These are phyloP conservation scores for Pythium sukuiense DNA, from an alignment of 352 stramenopile genomes.

Conservation along the genomic window DNA sequence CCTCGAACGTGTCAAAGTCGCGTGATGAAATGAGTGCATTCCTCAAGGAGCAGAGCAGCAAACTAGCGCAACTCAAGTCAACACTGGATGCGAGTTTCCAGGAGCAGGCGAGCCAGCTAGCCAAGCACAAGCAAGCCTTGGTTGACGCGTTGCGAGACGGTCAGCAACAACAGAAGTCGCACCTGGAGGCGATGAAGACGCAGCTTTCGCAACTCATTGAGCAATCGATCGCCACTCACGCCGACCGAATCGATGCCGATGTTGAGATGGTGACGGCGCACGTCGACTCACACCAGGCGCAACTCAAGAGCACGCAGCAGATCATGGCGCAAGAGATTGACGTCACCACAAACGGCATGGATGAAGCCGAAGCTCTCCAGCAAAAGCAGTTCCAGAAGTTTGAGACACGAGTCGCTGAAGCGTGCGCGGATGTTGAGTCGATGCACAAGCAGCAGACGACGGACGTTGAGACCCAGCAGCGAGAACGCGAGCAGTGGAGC, in stretches of 20 bases:
- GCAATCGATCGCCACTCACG: slow-evolving; percentile 25
- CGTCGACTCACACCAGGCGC: slow-evolving; percentile 23
- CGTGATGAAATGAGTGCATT: slow-evolving; percentile 31
- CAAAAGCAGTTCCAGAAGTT: slow-evolving; percentile 26
- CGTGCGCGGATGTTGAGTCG: slow-evolving; percentile 11
- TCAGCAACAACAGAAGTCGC: slow-evolving; percentile 23
- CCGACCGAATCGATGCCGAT: slow-evolving; percentile 23
- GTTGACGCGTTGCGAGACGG: slow-evolving; percentile 27
- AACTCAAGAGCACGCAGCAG: slow-evolving; percentile 20
- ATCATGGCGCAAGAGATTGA: slow-evolving; percentile 28
- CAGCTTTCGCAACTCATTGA: slow-evolving; percentile 29
- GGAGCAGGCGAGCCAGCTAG: slow-evolving; percentile 23
- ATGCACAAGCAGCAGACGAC: slow-evolving; percentile 19
- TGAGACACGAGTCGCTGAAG: slow-evolving; percentile 17
- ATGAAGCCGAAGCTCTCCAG: slow-evolving; percentile 26
- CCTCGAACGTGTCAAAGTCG: slow-evolving; percentile 25
- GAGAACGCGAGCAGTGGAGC: slow-evolving; percentile 13
- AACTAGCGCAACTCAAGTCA: slow-evolving; percentile 23
- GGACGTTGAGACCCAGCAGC: slow-evolving; percentile 13
- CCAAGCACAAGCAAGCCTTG: slow-evolving; percentile 26
- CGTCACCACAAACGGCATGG: slow-evolving; percentile 21
- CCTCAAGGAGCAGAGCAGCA: slow-evolving; percentile 29
- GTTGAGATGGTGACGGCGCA: slow-evolving; percentile 23
- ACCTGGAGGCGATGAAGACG: slow-evolving; percentile 28
- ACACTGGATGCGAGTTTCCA: slow-evolving; percentile 24